Percentiles rank a stretch among this genome's conserved stretches.
These are phyloP conservation scores for Mitragyna speciosa DNA, from an alignment of 257 asterid species.

Conservation along the genomic window DNA sequence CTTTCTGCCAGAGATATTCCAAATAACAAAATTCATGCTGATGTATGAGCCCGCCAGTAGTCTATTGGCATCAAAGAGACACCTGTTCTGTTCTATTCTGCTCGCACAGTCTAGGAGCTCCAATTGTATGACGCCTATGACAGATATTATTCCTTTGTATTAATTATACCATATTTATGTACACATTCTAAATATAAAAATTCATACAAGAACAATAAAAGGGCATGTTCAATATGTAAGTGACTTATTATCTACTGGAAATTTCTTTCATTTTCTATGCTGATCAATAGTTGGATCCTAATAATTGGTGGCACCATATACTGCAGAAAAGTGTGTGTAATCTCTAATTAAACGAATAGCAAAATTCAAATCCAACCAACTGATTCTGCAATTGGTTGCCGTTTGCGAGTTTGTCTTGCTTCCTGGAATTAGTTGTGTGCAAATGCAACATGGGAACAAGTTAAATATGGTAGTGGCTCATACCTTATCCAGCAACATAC, in stretches of 20 bases:
- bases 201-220: neutral
- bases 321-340: neutral
- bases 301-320: neutral
- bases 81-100: neutral
- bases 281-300: neutral
- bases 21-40: constrained; percentile 19
- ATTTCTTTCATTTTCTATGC: neutral
- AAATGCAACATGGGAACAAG: neutral
- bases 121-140: neutral
- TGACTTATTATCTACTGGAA: neutral
- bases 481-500: neutral
- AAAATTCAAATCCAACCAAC: neutral
- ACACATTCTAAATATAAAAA: neutral
- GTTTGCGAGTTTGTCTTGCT: neutral
- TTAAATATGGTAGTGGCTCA: neutral
- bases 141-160: neutral
- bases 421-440: neutral
- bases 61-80: constrained; percentile 5
- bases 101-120: neutral
- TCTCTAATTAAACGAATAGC: neutral
- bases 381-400: neutral
- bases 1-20: constrained; percentile 61
- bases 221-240: neutral
- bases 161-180: neutral
- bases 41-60: neutral